Evolutionary conservation across 441 rosid genomes (phyloP).

Genomic region (Manihot esculenta): DNA sequence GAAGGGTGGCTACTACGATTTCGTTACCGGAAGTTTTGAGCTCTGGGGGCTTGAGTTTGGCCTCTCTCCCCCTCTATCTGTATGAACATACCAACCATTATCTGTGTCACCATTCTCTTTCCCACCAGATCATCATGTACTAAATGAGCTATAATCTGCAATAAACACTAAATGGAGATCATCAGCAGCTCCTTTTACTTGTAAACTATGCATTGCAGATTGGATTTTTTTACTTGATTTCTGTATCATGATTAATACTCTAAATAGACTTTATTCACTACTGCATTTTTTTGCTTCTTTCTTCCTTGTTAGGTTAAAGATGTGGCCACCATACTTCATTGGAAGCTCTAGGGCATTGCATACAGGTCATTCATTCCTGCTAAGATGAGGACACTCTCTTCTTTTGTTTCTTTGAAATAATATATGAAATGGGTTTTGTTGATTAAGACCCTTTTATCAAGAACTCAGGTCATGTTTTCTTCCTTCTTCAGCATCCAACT

Average conservation of each 20-base stretch:
- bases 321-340: constrained; percentile 76
- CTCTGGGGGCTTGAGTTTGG: constrained; percentile 73
- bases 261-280: constrained; percentile 39
- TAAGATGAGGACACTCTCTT: constrained; percentile 34
- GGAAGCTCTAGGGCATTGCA: constrained; percentile 64
- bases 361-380: constrained; percentile 42
- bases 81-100: constrained; percentile 43
- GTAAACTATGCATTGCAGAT: no score
- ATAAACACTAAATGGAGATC: constrained; percentile 3
- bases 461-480: constrained; percentile 19
- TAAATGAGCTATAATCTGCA: constrained; percentile 23
- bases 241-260: neutral
- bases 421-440: constrained; percentile 19
- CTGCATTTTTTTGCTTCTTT: constrained; percentile 30
- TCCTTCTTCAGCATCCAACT: constrained; percentile 12
- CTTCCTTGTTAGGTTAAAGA: constrained; percentile 56
- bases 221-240: no score
- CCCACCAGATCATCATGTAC: constrained; percentile 19
- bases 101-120: constrained; percentile 12
- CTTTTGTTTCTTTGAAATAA: neutral
- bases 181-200: constrained; percentile 5
- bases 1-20: constrained; percentile 81
- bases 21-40: constrained; percentile 66
- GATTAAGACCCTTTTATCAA: constrained; percentile 9
- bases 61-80: constrained; percentile 50